A percentile compares a stretch with the other conserved stretches of the same genome.
phyloP scores from a whole-genome alignment of 306 rosid species.

The Mimosa bimucronata region DNA sequence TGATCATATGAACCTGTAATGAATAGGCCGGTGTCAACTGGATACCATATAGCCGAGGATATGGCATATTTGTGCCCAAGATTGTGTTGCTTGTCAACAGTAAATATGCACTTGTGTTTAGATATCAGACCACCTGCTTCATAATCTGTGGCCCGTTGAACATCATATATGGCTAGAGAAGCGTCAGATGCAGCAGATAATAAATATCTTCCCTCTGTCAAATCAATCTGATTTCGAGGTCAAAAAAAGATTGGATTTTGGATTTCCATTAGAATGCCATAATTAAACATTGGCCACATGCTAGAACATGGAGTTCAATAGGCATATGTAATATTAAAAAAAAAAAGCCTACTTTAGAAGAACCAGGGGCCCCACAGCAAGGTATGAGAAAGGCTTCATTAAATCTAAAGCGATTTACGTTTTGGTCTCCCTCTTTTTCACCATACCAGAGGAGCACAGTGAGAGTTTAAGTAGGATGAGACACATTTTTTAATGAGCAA shows the following conservation, averaged over 20 bases:
- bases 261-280: neutral
- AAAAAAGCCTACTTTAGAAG: neutral
- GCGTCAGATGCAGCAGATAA: constrained; percentile 85
- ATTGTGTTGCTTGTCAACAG: constrained; percentile 74
- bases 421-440: neutral
- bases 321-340: neutral
- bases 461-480: neutral
- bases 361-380: neutral
- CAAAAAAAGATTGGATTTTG: constrained; percentile 42
- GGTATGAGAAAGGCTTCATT: neutral
- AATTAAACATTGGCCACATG: neutral
- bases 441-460: neutral
- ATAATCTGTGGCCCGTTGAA: constrained; percentile 63
- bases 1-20: constrained; percentile 89
- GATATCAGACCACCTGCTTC: constrained; percentile 53
- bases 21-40: constrained; percentile 83
- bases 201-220: constrained; percentile 82
- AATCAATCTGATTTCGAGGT: constrained; percentile 74
- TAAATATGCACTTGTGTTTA: constrained; percentile 60
- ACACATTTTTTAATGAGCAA: neutral
- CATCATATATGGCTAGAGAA: constrained; percentile 70
- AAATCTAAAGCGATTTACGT: neutral
- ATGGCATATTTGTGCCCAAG: constrained; percentile 74
- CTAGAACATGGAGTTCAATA: neutral
- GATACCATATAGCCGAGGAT: constrained; percentile 94